Evolutionary conservation across 352 stramenopile species (phyloP).

Genomic region (Blastocystis sp.): DNA sequence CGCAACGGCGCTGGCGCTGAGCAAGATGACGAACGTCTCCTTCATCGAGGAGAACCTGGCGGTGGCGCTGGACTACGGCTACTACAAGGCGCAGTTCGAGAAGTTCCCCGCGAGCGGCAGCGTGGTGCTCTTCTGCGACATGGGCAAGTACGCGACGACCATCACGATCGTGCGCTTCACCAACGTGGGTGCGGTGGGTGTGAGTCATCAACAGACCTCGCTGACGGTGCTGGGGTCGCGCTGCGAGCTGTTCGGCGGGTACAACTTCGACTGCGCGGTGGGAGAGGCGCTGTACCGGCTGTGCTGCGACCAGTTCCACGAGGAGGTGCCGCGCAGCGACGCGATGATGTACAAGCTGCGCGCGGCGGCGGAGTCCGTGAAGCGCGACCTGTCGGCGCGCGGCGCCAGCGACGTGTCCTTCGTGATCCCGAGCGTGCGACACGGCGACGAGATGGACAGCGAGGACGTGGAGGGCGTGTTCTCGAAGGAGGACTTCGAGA

Average conservation of each 20-base stretch:
- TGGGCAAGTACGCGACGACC: constrained; percentile 43
- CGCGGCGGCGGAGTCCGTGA: constrained; percentile 35
- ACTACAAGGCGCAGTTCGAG: constrained; percentile 46
- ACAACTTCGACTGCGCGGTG: constrained; percentile 28
- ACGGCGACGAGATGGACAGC: neutral
- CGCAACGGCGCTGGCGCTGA: constrained; percentile 8
- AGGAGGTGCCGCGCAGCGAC: neutral
- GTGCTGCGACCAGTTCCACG: neutral
- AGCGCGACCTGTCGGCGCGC: constrained; percentile 15
- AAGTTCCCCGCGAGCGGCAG: constrained; percentile 25
- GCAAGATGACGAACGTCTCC: neutral
- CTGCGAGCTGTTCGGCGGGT: constrained; percentile 4
- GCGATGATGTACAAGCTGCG: neutral
- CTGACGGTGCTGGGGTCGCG: neutral
- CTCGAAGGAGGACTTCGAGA: constrained; percentile 54
- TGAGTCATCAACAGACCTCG: neutral
- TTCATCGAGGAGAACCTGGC: constrained; percentile 41
- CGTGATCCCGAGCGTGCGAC: neutral
- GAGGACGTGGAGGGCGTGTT: constrained; percentile 1
- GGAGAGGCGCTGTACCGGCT: neutral
- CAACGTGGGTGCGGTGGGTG: neutral
- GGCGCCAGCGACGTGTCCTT: neutral
- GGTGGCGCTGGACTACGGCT: constrained; percentile 61
- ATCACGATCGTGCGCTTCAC: constrained; percentile 42
- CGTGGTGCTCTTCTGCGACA: constrained; percentile 59